Evolutionary conservation across 257 asterid species (phyloP), one percentile per base, ranked within the genome.

Genomic region (Verbena officinalis): DNA sequence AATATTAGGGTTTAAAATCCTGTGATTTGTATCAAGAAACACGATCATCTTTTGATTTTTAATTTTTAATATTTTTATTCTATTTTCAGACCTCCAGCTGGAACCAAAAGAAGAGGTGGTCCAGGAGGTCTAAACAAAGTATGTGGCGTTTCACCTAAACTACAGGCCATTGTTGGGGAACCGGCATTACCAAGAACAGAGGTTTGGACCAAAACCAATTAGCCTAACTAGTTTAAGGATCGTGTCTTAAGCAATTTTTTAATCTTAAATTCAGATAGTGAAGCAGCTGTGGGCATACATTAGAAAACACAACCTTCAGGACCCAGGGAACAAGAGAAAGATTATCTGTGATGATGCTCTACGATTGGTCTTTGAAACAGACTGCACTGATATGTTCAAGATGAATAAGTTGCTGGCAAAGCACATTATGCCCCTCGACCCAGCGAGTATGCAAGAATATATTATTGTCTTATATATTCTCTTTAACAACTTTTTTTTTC

Each of bases 301-400:
- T 60, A 79, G 95, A 71, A 87, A 84, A 62, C 80, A 87, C 74
- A 87, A 80, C 79, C 91, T 87, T 67, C 95, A 87, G 78, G 95
- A 87, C 70, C 95, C 95, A 23, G 77, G 77, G 59, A 87, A 87
- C 77, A 84, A 79, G 67, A 83, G 95, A 59, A 87, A 77, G 86
- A 87, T 87, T 42, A 81, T 87, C 64, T 87, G 95, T 51, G 71
- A 87, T 44, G 90, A 87, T 65, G 88, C 84, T 59, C 78, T 87
- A 46, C 86, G 90, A n/a, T 34, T 75, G 76, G 86, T 87, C 53
- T 83, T 87, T 55, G 93, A 87, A 73, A 81, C 86, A 11, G 93
- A 87, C 61, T 78, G 86, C 73, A 87, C 95, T 5, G 93, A 87
- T 76, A 87, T 87, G 95, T 87, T 87, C 88, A 91, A 88, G 95